Evolutionary conservation across 2,329 filamentous ascomycete genomes (phyloP).

Genomic region (Alternaria atra): DNA sequence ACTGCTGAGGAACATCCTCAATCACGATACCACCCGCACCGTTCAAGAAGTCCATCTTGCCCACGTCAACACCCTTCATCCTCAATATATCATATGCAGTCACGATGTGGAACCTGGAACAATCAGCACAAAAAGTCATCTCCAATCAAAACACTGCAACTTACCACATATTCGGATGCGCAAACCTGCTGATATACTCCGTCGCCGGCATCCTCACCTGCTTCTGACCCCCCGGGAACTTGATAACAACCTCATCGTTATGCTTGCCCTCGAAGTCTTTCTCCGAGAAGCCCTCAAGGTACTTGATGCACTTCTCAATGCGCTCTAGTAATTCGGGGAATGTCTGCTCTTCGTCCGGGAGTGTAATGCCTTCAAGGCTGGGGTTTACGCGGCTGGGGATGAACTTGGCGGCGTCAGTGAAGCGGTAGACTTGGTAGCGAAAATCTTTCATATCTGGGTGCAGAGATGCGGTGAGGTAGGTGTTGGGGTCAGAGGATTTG

Average conservation of each 20-base stretch:
- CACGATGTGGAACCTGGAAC: slow-evolving; percentile 65
- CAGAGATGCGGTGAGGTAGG: slow-evolving; percentile 55
- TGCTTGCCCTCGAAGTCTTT: slow-evolving; percentile 57
- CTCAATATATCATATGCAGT: slow-evolving; percentile 70
- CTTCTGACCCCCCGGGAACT: slow-evolving; percentile 23
- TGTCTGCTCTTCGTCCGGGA: slow-evolving; percentile 58
- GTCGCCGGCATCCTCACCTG: slow-evolving; percentile 55
- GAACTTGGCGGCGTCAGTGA: slow-evolving; percentile 55
- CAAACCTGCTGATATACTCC: slow-evolving; percentile 60
- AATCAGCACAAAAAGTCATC: background rate
- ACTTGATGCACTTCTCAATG: slow-evolving; percentile 58
- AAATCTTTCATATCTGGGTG: slow-evolving; percentile 61
- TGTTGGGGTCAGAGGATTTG: slow-evolving; percentile 47
- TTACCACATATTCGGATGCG: slow-evolving; percentile 66
- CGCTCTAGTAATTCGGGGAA: slow-evolving; percentile 60
- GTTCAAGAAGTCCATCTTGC: slow-evolving; percentile 66
- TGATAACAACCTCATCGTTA: slow-evolving; percentile 51
- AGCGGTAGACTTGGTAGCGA: slow-evolving; percentile 59
- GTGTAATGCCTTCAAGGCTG: slow-evolving; percentile 40
- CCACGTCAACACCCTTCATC: slow-evolving; percentile 68
- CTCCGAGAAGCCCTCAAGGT: slow-evolving; percentile 56
- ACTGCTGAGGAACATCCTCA: background rate
- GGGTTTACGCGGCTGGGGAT: slow-evolving; percentile 51
- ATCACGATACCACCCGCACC: slow-evolving; percentile 23
- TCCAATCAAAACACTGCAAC: background rate